Evolutionary conservation across 495 filamentous ascomycete genomes (phyloP).

Genomic region (Daldinia vernicosa): DNA sequence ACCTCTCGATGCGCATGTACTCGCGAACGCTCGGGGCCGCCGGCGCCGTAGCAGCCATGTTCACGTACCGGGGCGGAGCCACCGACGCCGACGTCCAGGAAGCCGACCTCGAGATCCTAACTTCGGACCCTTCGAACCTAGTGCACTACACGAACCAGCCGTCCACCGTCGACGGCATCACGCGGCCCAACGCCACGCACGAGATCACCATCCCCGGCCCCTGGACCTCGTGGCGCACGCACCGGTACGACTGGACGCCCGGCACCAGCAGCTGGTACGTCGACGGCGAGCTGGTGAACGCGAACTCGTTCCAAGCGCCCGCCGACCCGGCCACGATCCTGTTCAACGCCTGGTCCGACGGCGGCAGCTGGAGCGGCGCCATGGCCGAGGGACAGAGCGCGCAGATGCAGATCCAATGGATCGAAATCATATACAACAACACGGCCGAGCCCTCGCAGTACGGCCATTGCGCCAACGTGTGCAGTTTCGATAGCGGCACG

Average conservation of each 20-base stretch:
- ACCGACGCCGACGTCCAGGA: conserved; percentile 65
- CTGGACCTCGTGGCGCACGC: conserved; percentile 72
- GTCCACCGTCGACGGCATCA: conserved; percentile 51
- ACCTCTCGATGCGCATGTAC: conserved; percentile 69
- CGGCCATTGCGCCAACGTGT: conserved; percentile 39
- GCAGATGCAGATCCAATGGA: conserved; percentile 74
- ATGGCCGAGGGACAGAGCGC: conserved; percentile 68
- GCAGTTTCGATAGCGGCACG: conserved; percentile 33
- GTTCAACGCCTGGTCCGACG: conserved; percentile 81
- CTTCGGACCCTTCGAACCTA: conserved; percentile 58
- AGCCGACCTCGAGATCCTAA: conserved; percentile 80
- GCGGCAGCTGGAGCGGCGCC: conserved; percentile 75
- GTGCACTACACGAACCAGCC: conserved; percentile 84
- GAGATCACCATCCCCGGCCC: conserved; percentile 51
- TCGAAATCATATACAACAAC: conserved; percentile 76
- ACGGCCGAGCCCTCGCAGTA: conserved; percentile 41
- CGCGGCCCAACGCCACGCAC: conserved; percentile 52
- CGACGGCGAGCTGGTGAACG: conserved; percentile 62
- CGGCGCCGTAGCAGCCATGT: conserved; percentile 74
- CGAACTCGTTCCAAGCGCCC: conserved; percentile 69
- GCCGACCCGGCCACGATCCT: conserved; percentile 65
- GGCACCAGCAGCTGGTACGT: conserved; percentile 71
- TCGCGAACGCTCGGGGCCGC: conserved; percentile 58
- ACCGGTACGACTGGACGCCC: conserved; percentile 77
- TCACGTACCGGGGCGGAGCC: conserved; percentile 63